phyloP scores from a whole-genome alignment of 768 basidiomycete genomes.

The Sistotremastrum niveocremeum region DNA sequence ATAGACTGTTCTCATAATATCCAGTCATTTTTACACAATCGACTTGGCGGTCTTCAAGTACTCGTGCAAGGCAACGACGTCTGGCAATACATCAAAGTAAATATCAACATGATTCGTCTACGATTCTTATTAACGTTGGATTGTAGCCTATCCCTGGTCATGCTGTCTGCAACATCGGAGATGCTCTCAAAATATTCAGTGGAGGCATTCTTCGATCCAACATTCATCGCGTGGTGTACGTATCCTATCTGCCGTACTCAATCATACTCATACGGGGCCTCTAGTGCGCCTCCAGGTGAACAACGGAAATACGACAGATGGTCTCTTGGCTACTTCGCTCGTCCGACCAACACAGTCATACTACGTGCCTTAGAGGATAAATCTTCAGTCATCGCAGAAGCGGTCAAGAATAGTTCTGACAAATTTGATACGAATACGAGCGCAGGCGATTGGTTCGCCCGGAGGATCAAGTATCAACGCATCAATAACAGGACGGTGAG shows the following conservation, averaged over 20 bases:
- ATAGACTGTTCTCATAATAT: neutral
- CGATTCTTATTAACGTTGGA: neutral
- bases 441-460: conserved; percentile 26
- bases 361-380: conserved; percentile 39
- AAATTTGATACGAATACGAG: conserved; percentile 24
- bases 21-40: conserved; percentile 57
- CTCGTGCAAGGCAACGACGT: conserved; percentile 42
- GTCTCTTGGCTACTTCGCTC: conserved; percentile 57
- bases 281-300: conserved; percentile 37
- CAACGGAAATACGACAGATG: conserved; percentile 43
- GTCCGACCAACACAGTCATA: conserved; percentile 39
- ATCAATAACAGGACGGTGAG: conserved; percentile 29
- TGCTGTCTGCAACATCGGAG: conserved; percentile 50
- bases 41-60: conserved; percentile 57
- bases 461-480: conserved; percentile 27
- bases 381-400: conserved; percentile 36
- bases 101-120: neutral
- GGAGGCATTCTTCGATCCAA: conserved; percentile 53
- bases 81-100: conserved; percentile 58
- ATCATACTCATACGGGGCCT: neutral
- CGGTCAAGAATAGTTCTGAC: conserved; percentile 18
- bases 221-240: conserved; percentile 48
- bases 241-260: conserved; percentile 1
- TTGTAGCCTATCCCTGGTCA: conserved; percentile 38
- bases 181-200: conserved; percentile 47